phyloP scores from a whole-genome alignment of 1,284 basidiomycete species.

The Tylopilus sp. region DNA sequence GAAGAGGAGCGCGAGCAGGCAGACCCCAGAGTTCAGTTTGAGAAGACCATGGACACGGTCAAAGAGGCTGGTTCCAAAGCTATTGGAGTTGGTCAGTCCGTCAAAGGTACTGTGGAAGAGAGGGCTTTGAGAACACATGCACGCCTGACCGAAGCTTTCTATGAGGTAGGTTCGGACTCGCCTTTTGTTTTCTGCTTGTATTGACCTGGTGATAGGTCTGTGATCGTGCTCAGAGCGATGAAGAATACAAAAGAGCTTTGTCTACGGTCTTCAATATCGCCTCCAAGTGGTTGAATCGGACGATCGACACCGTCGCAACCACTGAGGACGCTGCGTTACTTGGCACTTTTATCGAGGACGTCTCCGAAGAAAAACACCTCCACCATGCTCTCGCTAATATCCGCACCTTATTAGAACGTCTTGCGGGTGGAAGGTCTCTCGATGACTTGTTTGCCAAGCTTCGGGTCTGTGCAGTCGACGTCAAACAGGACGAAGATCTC shows the following conservation, averaged over 20 bases:
- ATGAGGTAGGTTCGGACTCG: conserved; percentile 52
- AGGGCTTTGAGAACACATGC: conserved; percentile 51
- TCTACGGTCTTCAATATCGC: conserved; percentile 65
- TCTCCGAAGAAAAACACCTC: conserved; percentile 67
- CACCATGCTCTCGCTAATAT: conserved; percentile 59
- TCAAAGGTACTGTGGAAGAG: conserved; percentile 54
- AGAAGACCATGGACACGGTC: conserved; percentile 71
- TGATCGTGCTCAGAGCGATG: conserved; percentile 69
- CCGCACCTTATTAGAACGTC: conserved; percentile 59
- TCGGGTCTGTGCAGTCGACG: conserved; percentile 53
- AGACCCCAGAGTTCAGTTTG: conserved; percentile 62
- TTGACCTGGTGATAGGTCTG: conserved; percentile 56
- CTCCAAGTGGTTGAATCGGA: conserved; percentile 66
- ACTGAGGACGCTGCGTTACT: conserved; percentile 53
- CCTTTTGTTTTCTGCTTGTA: too few species aligned
- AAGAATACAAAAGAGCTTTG: conserved; percentile 65
- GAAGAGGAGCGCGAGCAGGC: conserved; percentile 49
- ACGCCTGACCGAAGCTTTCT: conserved; percentile 61
- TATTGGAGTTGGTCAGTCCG: conserved; percentile 64
- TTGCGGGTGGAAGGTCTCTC: conserved; percentile 58
- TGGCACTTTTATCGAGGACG: conserved; percentile 65
- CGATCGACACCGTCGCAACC: conserved; percentile 61
- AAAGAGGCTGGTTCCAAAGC: conserved; percentile 65
- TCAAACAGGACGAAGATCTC: conserved; percentile 60
- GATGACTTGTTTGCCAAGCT: conserved; percentile 54